These are phyloP conservation scores for Aspergillus ellipticus DNA, from an alignment of 495 filamentous ascomycete species.

Conservation along the genomic window DNA sequence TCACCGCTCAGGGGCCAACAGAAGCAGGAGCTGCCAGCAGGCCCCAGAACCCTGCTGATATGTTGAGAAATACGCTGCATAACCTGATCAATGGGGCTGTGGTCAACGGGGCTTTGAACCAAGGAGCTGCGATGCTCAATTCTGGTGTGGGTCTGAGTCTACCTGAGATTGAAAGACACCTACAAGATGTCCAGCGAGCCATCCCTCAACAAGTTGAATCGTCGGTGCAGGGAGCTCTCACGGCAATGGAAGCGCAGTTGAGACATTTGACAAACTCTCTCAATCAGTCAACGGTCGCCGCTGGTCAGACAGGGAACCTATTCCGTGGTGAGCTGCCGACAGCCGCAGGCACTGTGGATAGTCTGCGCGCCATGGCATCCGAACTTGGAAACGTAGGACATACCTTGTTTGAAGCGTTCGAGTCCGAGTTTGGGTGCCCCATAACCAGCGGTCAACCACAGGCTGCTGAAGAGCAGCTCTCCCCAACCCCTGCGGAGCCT, in stretches of 20 bases:
- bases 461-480: not conserved
- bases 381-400: slow-evolving; percentile 44
- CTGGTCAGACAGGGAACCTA: slow-evolving; percentile 33
- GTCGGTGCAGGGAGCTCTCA: slow-evolving; percentile 39
- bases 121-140: slow-evolving; percentile 33
- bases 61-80: slow-evolving; percentile 30
- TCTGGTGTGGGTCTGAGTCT: slow-evolving; percentile 35
- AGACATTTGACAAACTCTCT: slow-evolving; percentile 32
- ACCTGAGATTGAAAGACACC: slow-evolving; percentile 38
- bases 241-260: slow-evolving; percentile 40
- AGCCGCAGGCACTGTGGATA: slow-evolving; percentile 38
- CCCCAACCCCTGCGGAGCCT: slow-evolving; percentile 1
- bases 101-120: slow-evolving; percentile 32
- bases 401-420: slow-evolving; percentile 39
- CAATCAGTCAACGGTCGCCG: slow-evolving; percentile 40
- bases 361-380: slow-evolving; percentile 40
- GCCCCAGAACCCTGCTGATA: slow-evolving; percentile 23
- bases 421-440: slow-evolving; percentile 32
- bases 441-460: slow-evolving; percentile 4
- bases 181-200: slow-evolving; percentile 35
- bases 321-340: slow-evolving; percentile 37
- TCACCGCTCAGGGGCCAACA: slow-evolving; percentile 13
- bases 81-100: slow-evolving; percentile 35
- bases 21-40: slow-evolving; percentile 15
- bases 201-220: slow-evolving; percentile 41